phyloP scores from a whole-genome alignment of 257 asterid species.

The Striga asiatica region DNA sequence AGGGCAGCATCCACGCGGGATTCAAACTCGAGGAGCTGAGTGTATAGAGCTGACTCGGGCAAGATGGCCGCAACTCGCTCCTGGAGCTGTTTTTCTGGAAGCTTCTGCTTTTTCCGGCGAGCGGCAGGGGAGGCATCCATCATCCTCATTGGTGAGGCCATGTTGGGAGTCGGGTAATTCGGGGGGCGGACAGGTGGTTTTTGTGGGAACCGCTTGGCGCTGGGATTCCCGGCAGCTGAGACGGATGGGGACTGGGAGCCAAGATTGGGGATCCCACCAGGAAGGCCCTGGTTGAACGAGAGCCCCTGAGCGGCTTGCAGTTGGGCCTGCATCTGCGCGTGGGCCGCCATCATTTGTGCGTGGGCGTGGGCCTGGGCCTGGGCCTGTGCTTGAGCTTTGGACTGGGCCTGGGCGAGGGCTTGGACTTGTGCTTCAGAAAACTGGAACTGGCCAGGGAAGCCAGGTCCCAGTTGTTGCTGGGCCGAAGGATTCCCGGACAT shows the following conservation, averaged over 20 bases:
- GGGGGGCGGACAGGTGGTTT: slow-evolving; percentile 90
- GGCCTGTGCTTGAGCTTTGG: slow-evolving; percentile 53
- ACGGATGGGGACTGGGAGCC: slow-evolving; percentile 71
- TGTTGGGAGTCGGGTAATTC: slow-evolving; percentile 34
- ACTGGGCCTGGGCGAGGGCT: slow-evolving; percentile 66
- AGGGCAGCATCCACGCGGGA: slow-evolving; percentile 87
- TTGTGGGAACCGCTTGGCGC: slow-evolving; percentile 60
- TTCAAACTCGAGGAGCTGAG: slow-evolving; percentile 94
- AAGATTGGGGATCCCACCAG: slow-evolving; percentile 44
- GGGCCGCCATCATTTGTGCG: slow-evolving; percentile 38
- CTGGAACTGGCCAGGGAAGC: slow-evolving; percentile 65
- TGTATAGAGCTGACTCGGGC: slow-evolving; percentile 92
- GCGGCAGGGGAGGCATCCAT: slow-evolving; percentile 84
- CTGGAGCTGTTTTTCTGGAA: slow-evolving; percentile 81
- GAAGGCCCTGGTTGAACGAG: slow-evolving; percentile 56
- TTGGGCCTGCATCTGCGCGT: slow-evolving; percentile 65
- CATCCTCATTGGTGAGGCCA: slow-evolving; percentile 60
- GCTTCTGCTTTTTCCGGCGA: slow-evolving; percentile 89
- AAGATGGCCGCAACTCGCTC: slow-evolving; percentile 91
- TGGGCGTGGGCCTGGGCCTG: slow-evolving; percentile 49
- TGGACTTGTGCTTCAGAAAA: slow-evolving; percentile 76
- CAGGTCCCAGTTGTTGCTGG: slow-evolving; percentile 62
- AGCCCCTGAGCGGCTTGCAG: slow-evolving; percentile 64
- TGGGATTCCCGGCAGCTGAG: slow-evolving; percentile 52
- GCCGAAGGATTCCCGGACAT: slow-evolving; percentile 45